Conservation (phyloP, 352 stramenopile genomes). For the Pythium phragmiticola region DNA sequence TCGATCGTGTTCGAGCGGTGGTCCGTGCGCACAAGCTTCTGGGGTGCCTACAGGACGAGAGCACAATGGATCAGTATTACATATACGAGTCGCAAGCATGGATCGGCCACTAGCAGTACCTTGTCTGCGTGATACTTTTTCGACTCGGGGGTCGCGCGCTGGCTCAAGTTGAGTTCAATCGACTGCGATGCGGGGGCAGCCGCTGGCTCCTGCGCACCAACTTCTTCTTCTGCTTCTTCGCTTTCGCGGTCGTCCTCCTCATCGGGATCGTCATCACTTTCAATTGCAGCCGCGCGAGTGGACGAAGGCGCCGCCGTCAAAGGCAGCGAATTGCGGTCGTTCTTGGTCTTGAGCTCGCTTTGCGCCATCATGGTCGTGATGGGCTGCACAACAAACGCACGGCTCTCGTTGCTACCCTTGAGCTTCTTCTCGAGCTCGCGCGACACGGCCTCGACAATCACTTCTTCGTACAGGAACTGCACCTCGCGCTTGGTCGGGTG, state of each 20-base stretch:
- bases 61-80: not conserved
- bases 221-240: conserved; percentile 1
- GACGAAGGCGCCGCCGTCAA: conserved; percentile 3
- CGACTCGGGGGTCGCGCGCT: conserved; percentile 50
- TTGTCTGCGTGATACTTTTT: conserved; percentile 71
- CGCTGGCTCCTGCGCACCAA: conserved; percentile 14
- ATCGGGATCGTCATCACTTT: conserved; percentile 39
- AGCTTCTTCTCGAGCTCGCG: conserved; percentile 79
- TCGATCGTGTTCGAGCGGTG: conserved; percentile 86
- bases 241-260: conserved; percentile 29
- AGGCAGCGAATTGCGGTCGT: conserved; percentile 22
- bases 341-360: conserved; percentile 31
- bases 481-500: conserved; percentile 99
- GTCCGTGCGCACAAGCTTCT: conserved; percentile 81
- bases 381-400: conserved; percentile 89
- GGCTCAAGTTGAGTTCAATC: conserved; percentile 59
- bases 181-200: conserved; percentile 28
- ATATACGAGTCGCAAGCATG: not conserved
- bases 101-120: conserved; percentile 28
- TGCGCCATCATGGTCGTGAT: conserved; percentile 66
- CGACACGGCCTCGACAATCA: conserved; percentile 84
- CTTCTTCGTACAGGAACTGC: conserved; percentile 95
- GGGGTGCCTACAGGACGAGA: conserved; percentile 48
- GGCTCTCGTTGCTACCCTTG: conserved; percentile 87
- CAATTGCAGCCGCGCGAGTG: conserved; percentile 25